Evolutionary conservation across 495 filamentous ascomycete genomes (phyloP).

Genomic region (Parathielavia hyrcaniae): DNA sequence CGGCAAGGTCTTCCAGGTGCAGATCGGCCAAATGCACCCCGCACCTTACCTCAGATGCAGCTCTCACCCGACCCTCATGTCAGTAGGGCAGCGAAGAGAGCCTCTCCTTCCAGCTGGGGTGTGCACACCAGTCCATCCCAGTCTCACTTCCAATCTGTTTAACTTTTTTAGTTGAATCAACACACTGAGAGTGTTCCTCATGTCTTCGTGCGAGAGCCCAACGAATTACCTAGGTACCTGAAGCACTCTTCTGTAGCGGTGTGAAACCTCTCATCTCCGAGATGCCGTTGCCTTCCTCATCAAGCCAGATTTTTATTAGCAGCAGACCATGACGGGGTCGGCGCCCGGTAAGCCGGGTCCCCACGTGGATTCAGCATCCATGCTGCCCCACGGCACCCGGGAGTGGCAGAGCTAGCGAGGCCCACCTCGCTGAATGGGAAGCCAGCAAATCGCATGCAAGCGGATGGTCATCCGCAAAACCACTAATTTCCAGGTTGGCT

Average conservation of each 20-base stretch:
- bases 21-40: constrained; percentile 5
- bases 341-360: neutral
- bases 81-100: neutral
- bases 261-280: neutral
- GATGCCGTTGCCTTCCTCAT: neutral
- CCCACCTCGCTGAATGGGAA: neutral
- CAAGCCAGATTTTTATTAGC: neutral
- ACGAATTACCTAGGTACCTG: too few species aligned
- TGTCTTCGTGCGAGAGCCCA: too few species aligned
- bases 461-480: neutral
- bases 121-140: too few species aligned
- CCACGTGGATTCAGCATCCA: constrained; percentile 11
- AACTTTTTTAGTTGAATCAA: too few species aligned
- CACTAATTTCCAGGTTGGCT: neutral
- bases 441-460: neutral
- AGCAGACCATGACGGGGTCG: neutral
- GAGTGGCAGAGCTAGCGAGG: neutral
- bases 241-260: too few species aligned
- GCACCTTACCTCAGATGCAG: constrained; percentile 1
- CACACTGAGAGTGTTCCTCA: too few species aligned
- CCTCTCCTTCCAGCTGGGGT: neutral
- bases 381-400: constrained; percentile 2
- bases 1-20: neutral
- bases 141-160: too few species aligned
- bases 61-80: neutral